Conservation (phyloP, 352 stramenopile species). For the Phytophthora aleatoria region DNA sequence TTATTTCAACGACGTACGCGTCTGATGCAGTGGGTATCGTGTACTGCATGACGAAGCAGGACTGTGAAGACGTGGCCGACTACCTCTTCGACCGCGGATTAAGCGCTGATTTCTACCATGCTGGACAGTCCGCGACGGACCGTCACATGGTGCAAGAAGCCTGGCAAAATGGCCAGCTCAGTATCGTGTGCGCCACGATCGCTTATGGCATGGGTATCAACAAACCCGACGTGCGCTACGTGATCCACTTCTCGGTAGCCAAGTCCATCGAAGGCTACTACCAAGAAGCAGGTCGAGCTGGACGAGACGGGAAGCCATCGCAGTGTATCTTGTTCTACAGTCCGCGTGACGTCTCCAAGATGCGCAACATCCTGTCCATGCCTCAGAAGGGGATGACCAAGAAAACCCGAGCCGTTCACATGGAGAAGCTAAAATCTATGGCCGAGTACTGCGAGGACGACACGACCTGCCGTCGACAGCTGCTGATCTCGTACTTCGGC, state of each 20-base stretch:
- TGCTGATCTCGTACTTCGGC: conserved; percentile 83
- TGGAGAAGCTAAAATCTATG: conserved; percentile 83
- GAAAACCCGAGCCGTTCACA: conserved; percentile 69
- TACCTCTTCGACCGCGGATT: conserved; percentile 89
- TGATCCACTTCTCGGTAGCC: conserved; percentile 92
- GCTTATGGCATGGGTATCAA: conserved; percentile 97
- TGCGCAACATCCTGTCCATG: conserved; percentile 81
- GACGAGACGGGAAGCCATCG: conserved; percentile 93
- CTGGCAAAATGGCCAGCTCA: conserved; percentile 74
- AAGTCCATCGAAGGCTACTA: conserved; percentile 98
- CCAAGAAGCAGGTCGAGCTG: conserved; percentile 96
- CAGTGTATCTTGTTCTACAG: conserved; percentile 94
- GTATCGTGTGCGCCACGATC: conserved; percentile 95
- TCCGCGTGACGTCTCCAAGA: conserved; percentile 78
- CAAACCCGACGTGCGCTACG: conserved; percentile 93
- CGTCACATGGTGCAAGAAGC: conserved; percentile 81
- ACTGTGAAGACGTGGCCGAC: conserved; percentile 92
- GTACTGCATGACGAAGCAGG: conserved; percentile 94
- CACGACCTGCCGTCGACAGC: conserved; percentile 72
- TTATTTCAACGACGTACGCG: conserved; percentile 61
- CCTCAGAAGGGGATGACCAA: conserved; percentile 81
- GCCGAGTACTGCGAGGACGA: conserved; percentile 81
- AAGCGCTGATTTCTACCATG: conserved; percentile 93
- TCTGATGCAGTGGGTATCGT: conserved; percentile 86
- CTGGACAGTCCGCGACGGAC: conserved; percentile 76